Conservation (phyloP, 495 filamentous ascomycete genomes). For the Parathielavia appendiculata region DNA sequence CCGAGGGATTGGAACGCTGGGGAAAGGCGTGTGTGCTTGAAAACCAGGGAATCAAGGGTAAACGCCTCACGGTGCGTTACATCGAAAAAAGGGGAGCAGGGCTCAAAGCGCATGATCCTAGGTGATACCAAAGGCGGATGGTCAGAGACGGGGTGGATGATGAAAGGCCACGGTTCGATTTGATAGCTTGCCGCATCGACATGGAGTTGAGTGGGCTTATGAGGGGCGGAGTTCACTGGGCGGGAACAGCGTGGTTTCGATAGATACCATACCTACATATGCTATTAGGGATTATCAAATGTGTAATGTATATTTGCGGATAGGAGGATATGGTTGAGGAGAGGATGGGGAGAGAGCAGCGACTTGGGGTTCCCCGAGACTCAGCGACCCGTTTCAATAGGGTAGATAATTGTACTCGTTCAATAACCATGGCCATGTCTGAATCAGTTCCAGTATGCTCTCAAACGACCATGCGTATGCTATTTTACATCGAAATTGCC, state of each 20-base stretch:
- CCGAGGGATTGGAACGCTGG: too few species aligned
- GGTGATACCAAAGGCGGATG: slow-evolving; percentile 2
- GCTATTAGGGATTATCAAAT: not conserved
- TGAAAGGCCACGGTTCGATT: not conserved
- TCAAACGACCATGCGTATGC: slow-evolving; percentile 1
- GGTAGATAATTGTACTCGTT: too few species aligned
- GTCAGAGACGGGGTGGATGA: not conserved
- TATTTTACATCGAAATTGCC: slow-evolving; percentile 12
- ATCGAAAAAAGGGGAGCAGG: not conserved
- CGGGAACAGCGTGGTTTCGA: not conserved
- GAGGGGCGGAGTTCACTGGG: not conserved
- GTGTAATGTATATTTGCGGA: not conserved
- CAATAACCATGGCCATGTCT: too few species aligned
- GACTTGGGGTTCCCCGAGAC: too few species aligned
- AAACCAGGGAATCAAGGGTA: not conserved
- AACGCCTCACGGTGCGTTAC: not conserved
- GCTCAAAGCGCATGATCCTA: not conserved
- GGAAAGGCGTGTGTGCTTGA: not conserved
- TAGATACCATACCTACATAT: not conserved
- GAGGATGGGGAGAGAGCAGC: too few species aligned
- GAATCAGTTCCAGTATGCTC: not conserved
- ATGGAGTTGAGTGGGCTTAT: not conserved
- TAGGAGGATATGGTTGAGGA: too few species aligned
- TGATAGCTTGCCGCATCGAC: not conserved
- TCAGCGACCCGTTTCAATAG: too few species aligned